A percentile compares a stretch with the other conserved stretches of the same genome.
Evolutionary conservation across 257 asterid genomes (phyloP).

Genomic region (Nicotiana paniculata): DNA sequence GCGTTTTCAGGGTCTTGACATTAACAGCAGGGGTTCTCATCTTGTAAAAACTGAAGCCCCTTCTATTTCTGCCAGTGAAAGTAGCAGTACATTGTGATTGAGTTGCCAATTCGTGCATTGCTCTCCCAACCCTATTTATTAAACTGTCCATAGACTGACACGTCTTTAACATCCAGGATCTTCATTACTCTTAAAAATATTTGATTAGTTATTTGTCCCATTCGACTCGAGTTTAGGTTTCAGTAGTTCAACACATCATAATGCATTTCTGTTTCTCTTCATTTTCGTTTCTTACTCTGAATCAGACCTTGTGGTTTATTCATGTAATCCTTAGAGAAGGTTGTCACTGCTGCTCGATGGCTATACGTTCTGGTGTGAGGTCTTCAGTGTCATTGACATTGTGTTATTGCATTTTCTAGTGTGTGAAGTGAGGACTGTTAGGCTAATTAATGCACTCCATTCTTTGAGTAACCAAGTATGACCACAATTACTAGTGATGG

Average conservation of each 20-base stretch:
- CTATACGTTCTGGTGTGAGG: background rate
- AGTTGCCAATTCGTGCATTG: conserved; percentile 11
- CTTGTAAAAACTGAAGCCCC: conserved; percentile 59
- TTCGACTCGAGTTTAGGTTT: conserved; percentile 19
- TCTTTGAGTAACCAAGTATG: background rate
- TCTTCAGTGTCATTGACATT: background rate
- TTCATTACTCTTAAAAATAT: conserved; percentile 27
- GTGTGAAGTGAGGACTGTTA: background rate
- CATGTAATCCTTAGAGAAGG: background rate
- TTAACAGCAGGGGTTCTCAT: conserved; percentile 37
- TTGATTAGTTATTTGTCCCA: conserved; percentile 24
- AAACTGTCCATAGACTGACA: conserved; percentile 71
- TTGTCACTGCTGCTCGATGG: background rate
- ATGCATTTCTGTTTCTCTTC: background rate
- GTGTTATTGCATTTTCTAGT: background rate
- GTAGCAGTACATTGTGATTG: conserved; percentile 57
- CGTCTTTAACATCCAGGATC: conserved; percentile 29
- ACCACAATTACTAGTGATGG: background rate
- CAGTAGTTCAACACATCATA: conserved; percentile 15
- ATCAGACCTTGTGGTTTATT: background rate
- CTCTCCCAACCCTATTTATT: conserved; percentile 21
- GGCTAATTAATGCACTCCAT: background rate
- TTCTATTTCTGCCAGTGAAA: conserved; percentile 58
- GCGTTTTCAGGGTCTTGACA: conserved; percentile 51
- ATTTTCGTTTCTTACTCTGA: background rate